Evolutionary conservation across 768 basidiomycete genomes (phyloP).

Genomic region (Suillus plorans): DNA sequence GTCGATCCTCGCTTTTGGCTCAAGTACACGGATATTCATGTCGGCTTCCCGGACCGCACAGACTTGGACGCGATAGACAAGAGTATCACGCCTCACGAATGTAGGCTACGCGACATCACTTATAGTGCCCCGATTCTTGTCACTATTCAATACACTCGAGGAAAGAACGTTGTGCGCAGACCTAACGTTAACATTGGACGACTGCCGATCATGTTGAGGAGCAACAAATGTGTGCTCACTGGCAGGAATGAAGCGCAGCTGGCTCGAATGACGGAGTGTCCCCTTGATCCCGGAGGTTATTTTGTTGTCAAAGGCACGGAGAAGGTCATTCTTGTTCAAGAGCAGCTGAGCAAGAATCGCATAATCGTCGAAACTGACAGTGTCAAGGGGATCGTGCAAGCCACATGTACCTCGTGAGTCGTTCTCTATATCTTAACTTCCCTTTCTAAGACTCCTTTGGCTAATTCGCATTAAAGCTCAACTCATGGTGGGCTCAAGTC

Average conservation of each 20-base stretch:
- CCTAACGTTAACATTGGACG: slow-evolving; percentile 85
- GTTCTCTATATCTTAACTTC: background rate
- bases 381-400: slow-evolving; percentile 87
- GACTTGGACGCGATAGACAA: slow-evolving; percentile 79
- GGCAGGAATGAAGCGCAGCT: slow-evolving; percentile 75
- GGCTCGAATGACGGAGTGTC: slow-evolving; percentile 96
- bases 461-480: slow-evolving; percentile 46
- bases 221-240: slow-evolving; percentile 90
- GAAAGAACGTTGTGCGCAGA: slow-evolving; percentile 82
- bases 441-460: slow-evolving; percentile 2
- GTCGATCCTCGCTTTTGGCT: slow-evolving; percentile 97
- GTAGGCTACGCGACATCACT: slow-evolving; percentile 91
- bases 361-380: slow-evolving; percentile 97
- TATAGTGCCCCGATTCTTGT: slow-evolving; percentile 93
- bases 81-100: slow-evolving; percentile 93
- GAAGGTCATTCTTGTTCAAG: slow-evolving; percentile 98
- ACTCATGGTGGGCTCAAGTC: slow-evolving; percentile 88
- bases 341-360: slow-evolving; percentile 97
- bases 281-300: slow-evolving; percentile 98
- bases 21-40: slow-evolving; percentile 93
- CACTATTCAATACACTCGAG: slow-evolving; percentile 92
- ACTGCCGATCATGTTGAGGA: slow-evolving; percentile 94
- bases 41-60: slow-evolving; percentile 88
- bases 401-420: slow-evolving; percentile 93
- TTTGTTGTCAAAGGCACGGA: slow-evolving; percentile 99